Percentiles rank a stretch among this genome's conserved stretches.
phyloP scores from a whole-genome alignment of 2,329 filamentous ascomycete species.

The Westerdykella aurantiaca region DNA sequence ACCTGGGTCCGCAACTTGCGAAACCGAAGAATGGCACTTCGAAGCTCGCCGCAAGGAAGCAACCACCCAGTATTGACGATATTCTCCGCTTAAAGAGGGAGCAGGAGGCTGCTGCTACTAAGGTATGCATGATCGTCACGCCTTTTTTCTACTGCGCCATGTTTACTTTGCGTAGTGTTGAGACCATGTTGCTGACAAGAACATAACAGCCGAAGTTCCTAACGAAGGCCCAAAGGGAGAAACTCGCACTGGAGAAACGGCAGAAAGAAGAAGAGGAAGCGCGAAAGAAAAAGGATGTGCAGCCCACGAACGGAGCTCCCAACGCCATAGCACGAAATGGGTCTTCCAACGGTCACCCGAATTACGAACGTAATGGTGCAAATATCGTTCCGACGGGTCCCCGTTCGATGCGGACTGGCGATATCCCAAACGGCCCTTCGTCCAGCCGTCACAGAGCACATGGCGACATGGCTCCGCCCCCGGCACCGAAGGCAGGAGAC shows the following conservation, averaged over 20 bases:
- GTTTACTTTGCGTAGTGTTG: conserved; percentile 8
- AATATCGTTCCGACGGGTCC: conserved; percentile 62
- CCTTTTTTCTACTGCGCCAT: conserved; percentile 2
- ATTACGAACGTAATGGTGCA: background rate
- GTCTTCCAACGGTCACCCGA: background rate
- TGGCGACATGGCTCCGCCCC: conserved; percentile 50
- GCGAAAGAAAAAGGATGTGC: conserved; percentile 45
- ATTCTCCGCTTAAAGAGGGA: conserved; percentile 79
- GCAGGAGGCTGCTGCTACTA: conserved; percentile 74
- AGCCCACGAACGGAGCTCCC: conserved; percentile 19
- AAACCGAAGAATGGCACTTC: conserved; percentile 51
- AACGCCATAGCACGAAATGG: conserved; percentile 7
- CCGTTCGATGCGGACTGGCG: conserved; percentile 56
- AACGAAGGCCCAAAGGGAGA: conserved; percentile 75
- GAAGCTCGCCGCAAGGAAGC: conserved; percentile 29
- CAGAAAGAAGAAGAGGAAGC: conserved; percentile 62
- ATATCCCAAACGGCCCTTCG: conserved; percentile 46
- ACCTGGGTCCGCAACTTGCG: conserved; percentile 19
- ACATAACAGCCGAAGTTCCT: conserved; percentile 67
- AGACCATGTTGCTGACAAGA: conserved; percentile 10
- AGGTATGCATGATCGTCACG: conserved; percentile 44
- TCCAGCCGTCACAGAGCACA: conserved; percentile 44
- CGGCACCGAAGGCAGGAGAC: conserved; percentile 40
- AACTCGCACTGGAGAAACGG: conserved; percentile 70
- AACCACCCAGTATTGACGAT: conserved; percentile 76